Base-by-base conservation (phyloP, 2,329 filamentous ascomycete genomes). In the Fusarium goolgardi region DNA sequence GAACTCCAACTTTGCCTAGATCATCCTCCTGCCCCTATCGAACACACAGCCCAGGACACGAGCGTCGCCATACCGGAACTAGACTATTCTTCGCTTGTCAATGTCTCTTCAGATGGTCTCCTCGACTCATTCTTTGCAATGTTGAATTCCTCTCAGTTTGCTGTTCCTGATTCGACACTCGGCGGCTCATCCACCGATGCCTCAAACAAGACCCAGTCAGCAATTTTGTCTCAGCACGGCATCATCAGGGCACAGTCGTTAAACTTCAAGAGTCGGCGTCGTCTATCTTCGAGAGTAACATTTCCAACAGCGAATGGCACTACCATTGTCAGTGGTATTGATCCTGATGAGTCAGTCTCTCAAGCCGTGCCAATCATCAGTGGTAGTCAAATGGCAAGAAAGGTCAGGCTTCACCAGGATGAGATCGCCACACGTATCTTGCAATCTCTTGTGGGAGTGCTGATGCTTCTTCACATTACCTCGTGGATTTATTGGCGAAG, bases 81-180 rank as follows among this genome's bases (percentile, higher is more conserved):
- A 9, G 62, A 74, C 39, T 81, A 80, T 63, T 66, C 67, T 10
- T 51, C 64, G 3, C 71, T 80, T 4, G 68, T 74, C 45, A 73
- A 74, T 16, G 54, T 74, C 7, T 59, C 74, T 2, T 69, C 75
- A 2, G 43, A 67, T 6, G 67, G 75, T 18, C 65, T 77, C 7
- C 67, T 80, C 7, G 77, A 80, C 46, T 46, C 73, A 1, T 81
- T 80, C 69, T 81, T 81, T 63, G 69, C 73, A 3, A 71, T 74
- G 10, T 63, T 81, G 13, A 75, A 76, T 15, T 69, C 74, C 9
- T 80, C 78, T 5, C 75, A 71, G 13, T 77, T 74, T 50, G 77
- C 76, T 13, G 62, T 79, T 6, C 71, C 78, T 1, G 59, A 73
- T 1, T 46, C 49, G 0, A 55, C 58, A 8, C 71, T 81, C 2